These are phyloP conservation scores for Cladosporium sp. DNA, from an alignment of 2,329 filamentous ascomycete genomes.

Conservation along the genomic window DNA sequence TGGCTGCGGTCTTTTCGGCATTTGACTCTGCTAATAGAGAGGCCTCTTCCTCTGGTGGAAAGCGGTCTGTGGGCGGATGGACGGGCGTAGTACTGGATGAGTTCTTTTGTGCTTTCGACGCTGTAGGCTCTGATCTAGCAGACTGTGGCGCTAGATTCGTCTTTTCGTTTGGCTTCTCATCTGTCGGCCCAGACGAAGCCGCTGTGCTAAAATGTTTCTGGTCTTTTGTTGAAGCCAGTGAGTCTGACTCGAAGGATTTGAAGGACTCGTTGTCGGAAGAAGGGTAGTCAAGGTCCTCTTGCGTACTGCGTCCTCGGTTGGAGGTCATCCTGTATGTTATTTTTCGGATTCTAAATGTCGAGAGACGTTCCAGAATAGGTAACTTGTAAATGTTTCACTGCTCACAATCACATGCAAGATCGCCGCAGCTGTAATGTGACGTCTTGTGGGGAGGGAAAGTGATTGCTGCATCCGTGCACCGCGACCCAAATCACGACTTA, in stretches of 20 bases:
- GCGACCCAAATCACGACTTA: background rate
- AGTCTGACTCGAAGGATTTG: conserved; percentile 28
- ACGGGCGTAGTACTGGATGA: background rate
- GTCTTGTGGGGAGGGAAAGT: conserved; percentile 2
- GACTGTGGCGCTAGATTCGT: background rate
- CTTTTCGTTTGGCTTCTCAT: background rate
- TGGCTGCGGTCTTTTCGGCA: conserved; percentile 69
- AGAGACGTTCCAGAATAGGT: no score
- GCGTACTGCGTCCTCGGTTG: background rate
- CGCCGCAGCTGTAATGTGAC: background rate
- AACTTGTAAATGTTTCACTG: no score
- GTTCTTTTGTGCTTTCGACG: background rate
- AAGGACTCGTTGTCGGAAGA: conserved; percentile 24
- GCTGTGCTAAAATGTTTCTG: background rate
- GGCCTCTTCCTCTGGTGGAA: conserved; percentile 43
- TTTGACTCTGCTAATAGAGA: conserved; percentile 68
- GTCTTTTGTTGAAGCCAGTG: conserved; percentile 8
- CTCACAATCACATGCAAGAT: conserved; percentile 6
- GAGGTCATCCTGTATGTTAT: background rate
- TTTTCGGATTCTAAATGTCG: background rate
- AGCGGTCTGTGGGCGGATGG: conserved; percentile 22
- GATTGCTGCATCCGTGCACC: background rate
- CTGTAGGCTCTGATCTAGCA: background rate
- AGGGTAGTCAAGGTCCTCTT: background rate
- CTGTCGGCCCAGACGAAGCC: background rate